A percentile compares a stretch with the other conserved stretches of the same genome.
Conservation (phyloP, 2,329 filamentous ascomycete species). For the Coleophoma eucalyptorum region DNA sequence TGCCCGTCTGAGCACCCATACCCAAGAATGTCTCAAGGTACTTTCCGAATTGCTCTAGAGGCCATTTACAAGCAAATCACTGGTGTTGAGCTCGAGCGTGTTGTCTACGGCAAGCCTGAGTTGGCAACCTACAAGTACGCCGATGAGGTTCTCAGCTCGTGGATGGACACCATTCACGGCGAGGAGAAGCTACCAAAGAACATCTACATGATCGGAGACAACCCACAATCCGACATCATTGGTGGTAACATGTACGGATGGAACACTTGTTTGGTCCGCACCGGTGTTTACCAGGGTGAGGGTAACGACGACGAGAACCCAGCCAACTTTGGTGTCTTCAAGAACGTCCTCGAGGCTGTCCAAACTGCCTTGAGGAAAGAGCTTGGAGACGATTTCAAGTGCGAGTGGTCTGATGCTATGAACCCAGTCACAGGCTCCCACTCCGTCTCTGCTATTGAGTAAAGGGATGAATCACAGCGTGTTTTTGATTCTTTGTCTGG, state of each 20-base stretch:
- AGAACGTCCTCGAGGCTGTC: slow-evolving; percentile 69
- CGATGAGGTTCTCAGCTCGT: slow-evolving; percentile 66
- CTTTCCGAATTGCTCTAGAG: slow-evolving; percentile 72
- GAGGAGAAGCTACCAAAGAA: slow-evolving; percentile 66
- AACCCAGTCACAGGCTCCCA: slow-evolving; percentile 60
- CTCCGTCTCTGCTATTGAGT: slow-evolving; percentile 51
- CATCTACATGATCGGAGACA: slow-evolving; percentile 76
- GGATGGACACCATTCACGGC: slow-evolving; percentile 74
- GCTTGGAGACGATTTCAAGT: slow-evolving; percentile 70
- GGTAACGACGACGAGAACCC: slow-evolving; percentile 75
- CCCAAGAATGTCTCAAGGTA: slow-evolving; percentile 68
- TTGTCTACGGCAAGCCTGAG: slow-evolving; percentile 74
- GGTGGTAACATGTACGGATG: slow-evolving; percentile 79
- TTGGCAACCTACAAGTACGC: slow-evolving; percentile 76
- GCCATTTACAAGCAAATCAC: slow-evolving; percentile 71
- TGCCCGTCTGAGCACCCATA: slow-evolving; percentile 63
- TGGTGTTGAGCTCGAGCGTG: slow-evolving; percentile 68
- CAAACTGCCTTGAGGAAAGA: slow-evolving; percentile 64
- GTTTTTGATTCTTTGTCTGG: neutral
- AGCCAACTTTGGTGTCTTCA: slow-evolving; percentile 73
- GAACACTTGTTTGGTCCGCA: slow-evolving; percentile 77
- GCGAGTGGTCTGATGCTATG: slow-evolving; percentile 67
- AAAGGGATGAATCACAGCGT: slow-evolving; percentile 15
- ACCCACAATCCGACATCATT: slow-evolving; percentile 69
- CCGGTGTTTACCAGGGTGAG: slow-evolving; percentile 73